Conservation (phyloP, 257 asterid genomes). For the Vinca minor region DNA sequence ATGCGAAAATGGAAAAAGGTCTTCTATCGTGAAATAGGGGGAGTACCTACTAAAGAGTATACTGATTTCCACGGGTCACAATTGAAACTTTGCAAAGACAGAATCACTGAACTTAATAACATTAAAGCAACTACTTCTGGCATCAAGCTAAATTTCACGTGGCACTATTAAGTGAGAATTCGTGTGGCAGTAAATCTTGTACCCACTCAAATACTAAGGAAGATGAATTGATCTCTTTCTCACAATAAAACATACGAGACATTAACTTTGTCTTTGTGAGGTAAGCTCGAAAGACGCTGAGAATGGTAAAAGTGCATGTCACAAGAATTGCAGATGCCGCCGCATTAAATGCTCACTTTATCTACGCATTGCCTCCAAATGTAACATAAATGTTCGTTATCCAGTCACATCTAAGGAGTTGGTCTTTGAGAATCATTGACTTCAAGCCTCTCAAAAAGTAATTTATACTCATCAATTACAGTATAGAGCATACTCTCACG, state of each 20-base stretch:
- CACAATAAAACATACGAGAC: too few species aligned
- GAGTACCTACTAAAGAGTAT: not conserved
- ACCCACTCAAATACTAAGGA: not conserved
- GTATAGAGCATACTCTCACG: not conserved
- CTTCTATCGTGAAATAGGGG: too few species aligned
- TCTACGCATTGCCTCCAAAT: too few species aligned
- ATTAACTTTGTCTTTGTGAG: too few species aligned
- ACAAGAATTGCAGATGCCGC: too few species aligned
- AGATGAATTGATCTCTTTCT: too few species aligned
- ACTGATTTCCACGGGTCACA: not conserved
- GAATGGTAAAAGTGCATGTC: not conserved
- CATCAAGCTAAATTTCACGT: not conserved
- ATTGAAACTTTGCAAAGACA: not conserved
- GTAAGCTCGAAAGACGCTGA: too few species aligned
- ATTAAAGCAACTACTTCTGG: too few species aligned
- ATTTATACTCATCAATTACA: not conserved
- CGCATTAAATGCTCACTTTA: too few species aligned
- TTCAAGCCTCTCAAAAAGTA: not conserved
- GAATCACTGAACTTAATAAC: too few species aligned
- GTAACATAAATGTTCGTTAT: too few species aligned
- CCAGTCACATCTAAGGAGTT: not conserved
- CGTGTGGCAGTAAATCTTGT: not conserved
- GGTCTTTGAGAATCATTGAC: not conserved
- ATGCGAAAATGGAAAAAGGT: too few species aligned
- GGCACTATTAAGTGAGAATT: not conserved